phyloP scores from a whole-genome alignment of 768 basidiomycete genomes.

The Panaeolus cyanescens region DNA sequence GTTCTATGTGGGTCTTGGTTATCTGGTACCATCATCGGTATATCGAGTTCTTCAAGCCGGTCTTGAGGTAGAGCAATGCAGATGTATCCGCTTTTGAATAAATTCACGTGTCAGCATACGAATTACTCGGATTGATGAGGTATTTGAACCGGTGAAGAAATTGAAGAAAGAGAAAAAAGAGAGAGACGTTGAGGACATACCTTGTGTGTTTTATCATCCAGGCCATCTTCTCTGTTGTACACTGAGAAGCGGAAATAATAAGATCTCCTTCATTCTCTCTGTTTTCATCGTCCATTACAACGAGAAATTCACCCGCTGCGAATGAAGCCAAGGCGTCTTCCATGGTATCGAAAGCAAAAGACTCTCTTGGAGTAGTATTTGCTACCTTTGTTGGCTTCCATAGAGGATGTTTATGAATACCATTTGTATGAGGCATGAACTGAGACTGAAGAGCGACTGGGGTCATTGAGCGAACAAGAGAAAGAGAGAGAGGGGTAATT shows the following conservation, averaged over 20 bases:
- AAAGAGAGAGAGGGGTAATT: conserved; percentile 20
- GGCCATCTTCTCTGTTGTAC: conserved; percentile 97
- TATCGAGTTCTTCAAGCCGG: conserved; percentile 73
- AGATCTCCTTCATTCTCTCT: conserved; percentile 98
- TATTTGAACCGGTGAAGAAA: conserved; percentile 15
- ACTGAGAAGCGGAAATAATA: conserved; percentile 81
- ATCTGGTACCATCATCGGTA: conserved; percentile 92
- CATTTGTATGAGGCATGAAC: conserved; percentile 15
- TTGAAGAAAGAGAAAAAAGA: conserved; percentile 4
- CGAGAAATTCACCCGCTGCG: conserved; percentile 82
- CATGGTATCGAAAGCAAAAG: conserved; percentile 77
- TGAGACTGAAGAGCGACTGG: conserved; percentile 25
- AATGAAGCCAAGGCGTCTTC: conserved; percentile 80
- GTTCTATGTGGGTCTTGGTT: conserved; percentile 93
- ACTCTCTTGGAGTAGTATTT: conserved; percentile 30
- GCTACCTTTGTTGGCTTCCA: conserved; percentile 38
- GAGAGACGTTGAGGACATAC: conserved; percentile 42
- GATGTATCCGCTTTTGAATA: conserved; percentile 77
- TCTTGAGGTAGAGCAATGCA: conserved; percentile 82
- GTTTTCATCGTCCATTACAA: conserved; percentile 96
- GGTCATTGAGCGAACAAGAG: conserved; percentile 24
- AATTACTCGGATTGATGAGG: background rate
- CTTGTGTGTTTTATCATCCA: conserved; percentile 98
- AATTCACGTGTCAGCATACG: conserved; percentile 26
- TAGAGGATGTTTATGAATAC: conserved; percentile 19